phyloP scores from a whole-genome alignment of 2,329 filamentous ascomycete genomes.

The Emergomyces pasteurianus region DNA sequence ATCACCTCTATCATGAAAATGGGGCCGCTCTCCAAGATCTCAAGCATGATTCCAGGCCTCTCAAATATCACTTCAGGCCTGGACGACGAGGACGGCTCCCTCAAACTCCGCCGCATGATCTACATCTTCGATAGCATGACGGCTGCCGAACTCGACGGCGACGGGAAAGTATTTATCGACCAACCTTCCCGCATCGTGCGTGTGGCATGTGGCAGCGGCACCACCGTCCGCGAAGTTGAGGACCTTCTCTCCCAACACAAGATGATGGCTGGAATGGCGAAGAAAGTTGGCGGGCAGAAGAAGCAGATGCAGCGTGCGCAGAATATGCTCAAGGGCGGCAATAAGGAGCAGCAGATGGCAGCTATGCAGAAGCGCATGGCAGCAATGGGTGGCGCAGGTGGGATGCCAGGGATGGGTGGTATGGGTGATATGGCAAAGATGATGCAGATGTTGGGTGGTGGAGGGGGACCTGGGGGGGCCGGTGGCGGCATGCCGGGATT shows the following conservation, averaged over 20 bases:
- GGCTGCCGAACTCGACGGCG: conserved; percentile 83
- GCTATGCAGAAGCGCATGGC: conserved; percentile 95
- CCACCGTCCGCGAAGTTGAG: conserved; percentile 83
- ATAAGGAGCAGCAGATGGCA: conserved; percentile 85
- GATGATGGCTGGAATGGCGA: conserved; percentile 99
- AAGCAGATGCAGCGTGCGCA: conserved; percentile 95
- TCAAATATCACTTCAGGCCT: conserved; percentile 88
- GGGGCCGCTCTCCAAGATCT: conserved; percentile 94
- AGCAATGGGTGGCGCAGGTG: conserved; percentile 70
- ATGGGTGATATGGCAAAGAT: conserved; percentile 86
- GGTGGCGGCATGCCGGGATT: conserved; percentile 48
- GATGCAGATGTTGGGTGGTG: conserved; percentile 86
- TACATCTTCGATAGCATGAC: conserved; percentile 99
- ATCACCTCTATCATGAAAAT: conserved; percentile 99
- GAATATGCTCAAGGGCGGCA: conserved; percentile 77
- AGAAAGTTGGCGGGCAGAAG: conserved; percentile 97
- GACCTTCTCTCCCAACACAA: conserved; percentile 94
- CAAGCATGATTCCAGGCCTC: conserved; percentile 95
- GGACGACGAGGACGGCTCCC: conserved; percentile 90
- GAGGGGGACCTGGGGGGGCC: conserved; percentile 48
- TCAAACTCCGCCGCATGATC: conserved; percentile 94
- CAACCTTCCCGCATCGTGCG: conserved; percentile 88
- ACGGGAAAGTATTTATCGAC: conserved; percentile 87
- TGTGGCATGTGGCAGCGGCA: conserved; percentile 80
- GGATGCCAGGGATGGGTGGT: conserved; percentile 50